Evolutionary conservation across 164 flowering plant genomes (phyloP), one percentile per base, ranked within the genome.

Genomic region (grape (Vitis vinifera)): DNA sequence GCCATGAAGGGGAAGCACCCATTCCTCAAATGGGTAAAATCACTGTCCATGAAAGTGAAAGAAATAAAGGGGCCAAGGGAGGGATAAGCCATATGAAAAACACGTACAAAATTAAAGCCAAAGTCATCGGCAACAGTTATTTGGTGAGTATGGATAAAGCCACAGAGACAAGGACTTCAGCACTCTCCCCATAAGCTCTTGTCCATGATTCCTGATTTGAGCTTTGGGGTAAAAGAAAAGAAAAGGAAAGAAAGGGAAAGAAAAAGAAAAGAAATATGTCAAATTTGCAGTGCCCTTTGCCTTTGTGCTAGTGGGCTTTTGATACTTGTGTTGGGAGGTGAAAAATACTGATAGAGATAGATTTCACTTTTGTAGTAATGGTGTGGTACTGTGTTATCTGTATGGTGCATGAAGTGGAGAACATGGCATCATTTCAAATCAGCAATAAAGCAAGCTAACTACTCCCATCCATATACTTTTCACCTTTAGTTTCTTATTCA

Each of bases 111-210:
- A 60, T 27, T 60, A 15, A 83, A 62, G 77, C 79, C 65, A 71
- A 74, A 70, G 71, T 69, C 69, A 52, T 72, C 68, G 73, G 65
- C 73, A 60, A 71, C 76, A 72, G 30, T 50, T 11, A 29, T 30
- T 14, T 27, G 30, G 69, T 69, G 74, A 67, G 70, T 68, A 63
- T 62, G 23, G 68, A 37, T 62, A 55, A 51, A 49, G 49, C 47
- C 12, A 63, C 49, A 51, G 23, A 77, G 73, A 81, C 68, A 79
- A 78, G 62, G 82, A 76, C 82, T 68, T 74, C 59, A 30, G 31
- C 52, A 23, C 51, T 16, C 9, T 3, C 2, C 9, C 55, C 57
- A 56, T 19, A 56, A 65, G 23, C 27, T 51, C 47, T 13, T 10
- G 8, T 3, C 13, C 37, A 51, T 50, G 31, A 51, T 64, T 51